Evolutionary conservation across 768 basidiomycete genomes (phyloP), one percentile per base, ranked within the genome.

Genomic region (Tulasnella sp.): DNA sequence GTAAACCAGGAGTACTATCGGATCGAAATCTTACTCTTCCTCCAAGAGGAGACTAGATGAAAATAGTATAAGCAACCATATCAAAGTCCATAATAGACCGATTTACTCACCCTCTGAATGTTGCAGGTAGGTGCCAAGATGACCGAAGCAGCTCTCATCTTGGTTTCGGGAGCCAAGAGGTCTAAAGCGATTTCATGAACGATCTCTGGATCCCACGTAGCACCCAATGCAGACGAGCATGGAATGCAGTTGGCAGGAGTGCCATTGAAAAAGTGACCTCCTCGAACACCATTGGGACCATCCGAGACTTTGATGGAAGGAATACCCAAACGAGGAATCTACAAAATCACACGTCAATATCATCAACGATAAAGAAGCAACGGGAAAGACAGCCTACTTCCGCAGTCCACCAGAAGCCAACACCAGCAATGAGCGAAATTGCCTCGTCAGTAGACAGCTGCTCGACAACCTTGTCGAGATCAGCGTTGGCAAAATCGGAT

Each of bases 101-200:
- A 16, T 28, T 28, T 27, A 51, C 48, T 41, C 5, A 51, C 48
- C 5, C 87, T 74, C 63, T 87, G 86, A 44, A 85, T 86, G 61
- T 90, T 89, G 61, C 81, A 83, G 0, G 86, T 89, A 0, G 86
- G 87, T 0, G 79, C 87, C 15, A 88, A 73, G 29, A 86, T 67
- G 2, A 86, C 64, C 9, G 81, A 78, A 7, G 81, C 78, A 2
- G 79, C 74, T 37, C 76, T 70, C 42, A 82, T 68, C 64, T 81
- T 86, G 3, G 81, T 78, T 62, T 87, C 85, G 13, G 69, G 64
- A 0, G 83, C 83, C n/a, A 51, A 34, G 20, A 87, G 71, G 15
- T 86, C 69, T 40, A 69, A 60, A 3, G 79, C 84, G 16, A 79
- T 72, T 57, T 74, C 65, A 49, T 78, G 67, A 19, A 88, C 69